Evolutionary conservation across 495 filamentous ascomycete species (phyloP).

Genomic region (Aspergillus kassunensis): DNA sequence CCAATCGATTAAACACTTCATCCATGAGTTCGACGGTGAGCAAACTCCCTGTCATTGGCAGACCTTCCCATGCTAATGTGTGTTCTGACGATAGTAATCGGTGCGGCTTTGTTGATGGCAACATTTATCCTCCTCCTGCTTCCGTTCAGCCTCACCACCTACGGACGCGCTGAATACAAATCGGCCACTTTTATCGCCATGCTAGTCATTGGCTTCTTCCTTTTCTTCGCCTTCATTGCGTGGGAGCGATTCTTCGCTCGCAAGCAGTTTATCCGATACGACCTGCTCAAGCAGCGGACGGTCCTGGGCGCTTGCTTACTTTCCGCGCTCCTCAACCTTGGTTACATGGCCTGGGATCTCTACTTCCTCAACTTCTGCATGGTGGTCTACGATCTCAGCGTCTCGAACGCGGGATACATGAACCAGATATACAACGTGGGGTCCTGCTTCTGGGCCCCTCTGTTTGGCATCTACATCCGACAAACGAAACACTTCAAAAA

Average conservation of each 20-base stretch:
- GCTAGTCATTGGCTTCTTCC: conserved; percentile 51
- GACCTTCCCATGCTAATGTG: not conserved
- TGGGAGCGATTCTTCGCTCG: conserved; percentile 58
- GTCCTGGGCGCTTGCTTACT: conserved; percentile 60
- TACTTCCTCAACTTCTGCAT: conserved; percentile 70
- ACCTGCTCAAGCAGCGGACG: conserved; percentile 59
- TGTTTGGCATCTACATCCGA: conserved; percentile 57
- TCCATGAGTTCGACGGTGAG: conserved; percentile 56
- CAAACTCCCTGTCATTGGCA: too few relatives aligned
- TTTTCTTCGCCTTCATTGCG: conserved; percentile 53
- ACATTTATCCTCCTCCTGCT: conserved; percentile 63
- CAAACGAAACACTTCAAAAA: conserved; percentile 54
- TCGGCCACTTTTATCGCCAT: conserved; percentile 52
- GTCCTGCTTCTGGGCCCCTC: conserved; percentile 57
- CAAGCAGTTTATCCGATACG: conserved; percentile 57
- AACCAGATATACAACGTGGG: conserved; percentile 67
- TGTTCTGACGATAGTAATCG: conserved; percentile 34
- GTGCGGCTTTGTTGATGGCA: conserved; percentile 52
- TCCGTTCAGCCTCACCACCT: conserved; percentile 54
- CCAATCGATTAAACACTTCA: conserved; percentile 49
- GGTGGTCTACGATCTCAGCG: conserved; percentile 58
- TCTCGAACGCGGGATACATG: conserved; percentile 60
- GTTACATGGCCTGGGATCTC: conserved; percentile 62
- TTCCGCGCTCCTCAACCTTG: conserved; percentile 53
- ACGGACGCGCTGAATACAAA: conserved; percentile 46